Base-by-base conservation (phyloP, 1,284 basidiomycete genomes). In the Ganoderma multipileum region DNA sequence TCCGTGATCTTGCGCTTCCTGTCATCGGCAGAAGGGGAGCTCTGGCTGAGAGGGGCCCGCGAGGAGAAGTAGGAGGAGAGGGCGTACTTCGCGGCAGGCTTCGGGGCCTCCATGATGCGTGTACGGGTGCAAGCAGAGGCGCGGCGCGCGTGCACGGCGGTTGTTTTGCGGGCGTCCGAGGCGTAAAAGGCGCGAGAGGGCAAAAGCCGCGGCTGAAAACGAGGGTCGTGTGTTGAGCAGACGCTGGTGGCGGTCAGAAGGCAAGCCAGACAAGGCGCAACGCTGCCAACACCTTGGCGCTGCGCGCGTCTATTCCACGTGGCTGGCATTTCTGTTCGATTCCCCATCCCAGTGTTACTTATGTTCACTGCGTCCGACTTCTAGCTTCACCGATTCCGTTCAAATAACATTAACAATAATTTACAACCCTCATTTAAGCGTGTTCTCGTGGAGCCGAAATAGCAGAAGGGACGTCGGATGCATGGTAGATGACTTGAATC, bases 1-100 rank as follows among this genome's bases (percentile, higher is more conserved):
- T 95, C 94, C 2, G 92, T 93, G 50, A 95, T 85, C 77, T 94
- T 94, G 67, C 93, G 88, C 76, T 89, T 91, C 79, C 92, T 95
- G 71, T 71, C 67, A 64, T 72, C 71, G 52, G 63, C 50, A 54
- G 63, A 38, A 33, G 50, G 14, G 26, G 67, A 30, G 65, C 68
- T 66, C 58, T 68, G 68, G 67, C 67, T 70, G 67, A 68, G 68
- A 68, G 69, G 50, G 66, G 52, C 30, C 20, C 70, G 71, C 42
- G 71, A 72, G 58, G 71, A 64, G 69, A 65, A 71, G 66, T 62
- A 70, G 58, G 71, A 72, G 52, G 65, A 70, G 47, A 68, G 68
- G 62, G 71, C 75, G 59, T 71, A 76, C 75, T 74, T 76, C 61
- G 73, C 72, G 55, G 73, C 72, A 63, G 75, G 75, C 66, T 76